Evolutionary conservation across 257 asterid species (phyloP).

Genomic region (Solanum dulcamara): DNA sequence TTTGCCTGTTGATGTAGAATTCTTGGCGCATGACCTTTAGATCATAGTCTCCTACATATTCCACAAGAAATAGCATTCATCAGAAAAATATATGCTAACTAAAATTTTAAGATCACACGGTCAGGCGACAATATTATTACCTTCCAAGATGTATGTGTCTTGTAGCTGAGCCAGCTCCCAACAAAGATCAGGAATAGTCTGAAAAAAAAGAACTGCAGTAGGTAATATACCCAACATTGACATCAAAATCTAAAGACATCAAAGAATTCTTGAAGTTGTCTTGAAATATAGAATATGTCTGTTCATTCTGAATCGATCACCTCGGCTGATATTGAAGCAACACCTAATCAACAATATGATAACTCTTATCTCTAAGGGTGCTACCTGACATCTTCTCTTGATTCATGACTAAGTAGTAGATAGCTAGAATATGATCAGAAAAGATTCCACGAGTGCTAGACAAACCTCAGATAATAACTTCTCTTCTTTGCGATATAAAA

Average conservation of each 20-base stretch:
- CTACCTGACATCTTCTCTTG: background rate
- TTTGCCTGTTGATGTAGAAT: slow-evolving; percentile 81
- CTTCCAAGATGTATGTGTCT: slow-evolving; percentile 95
- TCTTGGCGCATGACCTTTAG: slow-evolving; percentile 99
- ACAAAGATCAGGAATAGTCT: slow-evolving; percentile 95
- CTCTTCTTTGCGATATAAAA: slow-evolving; percentile 77
- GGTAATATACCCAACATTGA: background rate
- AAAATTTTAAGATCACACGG: background rate
- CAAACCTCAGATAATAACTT: slow-evolving; percentile 84
- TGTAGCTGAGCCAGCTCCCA: slow-evolving; percentile 98
- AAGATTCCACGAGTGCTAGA: background rate
- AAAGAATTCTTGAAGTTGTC: background rate
- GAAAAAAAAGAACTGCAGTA: slow-evolving; percentile 15
- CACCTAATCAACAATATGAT: background rate
- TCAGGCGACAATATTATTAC: slow-evolving; percentile 16
- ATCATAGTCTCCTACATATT: slow-evolving; percentile 79
- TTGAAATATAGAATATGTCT: background rate
- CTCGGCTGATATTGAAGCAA: background rate
- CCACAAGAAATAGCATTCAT: background rate
- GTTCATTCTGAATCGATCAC: background rate
- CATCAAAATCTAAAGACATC: background rate
- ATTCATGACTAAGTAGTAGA: background rate
- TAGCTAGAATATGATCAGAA: background rate
- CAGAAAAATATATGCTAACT: background rate
- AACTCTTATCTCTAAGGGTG: background rate